Evolutionary conservation across 2,329 filamentous ascomycete species (phyloP).

Genomic region (Fonsecaea monophora): DNA sequence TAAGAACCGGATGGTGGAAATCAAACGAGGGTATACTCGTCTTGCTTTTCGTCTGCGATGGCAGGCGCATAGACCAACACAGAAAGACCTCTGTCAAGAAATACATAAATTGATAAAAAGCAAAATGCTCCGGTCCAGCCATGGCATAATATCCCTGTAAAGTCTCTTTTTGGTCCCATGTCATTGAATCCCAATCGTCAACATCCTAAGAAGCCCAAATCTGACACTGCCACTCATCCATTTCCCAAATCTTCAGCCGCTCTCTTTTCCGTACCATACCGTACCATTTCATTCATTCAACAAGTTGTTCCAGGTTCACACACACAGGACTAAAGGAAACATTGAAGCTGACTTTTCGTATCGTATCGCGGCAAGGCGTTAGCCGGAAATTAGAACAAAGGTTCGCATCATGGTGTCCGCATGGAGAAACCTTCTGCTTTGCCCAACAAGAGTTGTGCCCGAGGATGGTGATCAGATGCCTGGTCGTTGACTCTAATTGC

Average conservation of each 20-base stretch:
- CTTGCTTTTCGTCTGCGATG: background rate
- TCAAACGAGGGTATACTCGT: background rate
- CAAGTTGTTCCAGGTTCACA: background rate
- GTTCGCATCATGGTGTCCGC: background rate
- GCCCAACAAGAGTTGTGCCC: background rate
- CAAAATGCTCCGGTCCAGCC: constrained; percentile 19
- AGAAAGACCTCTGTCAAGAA: background rate
- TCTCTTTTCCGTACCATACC: background rate
- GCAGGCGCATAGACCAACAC: background rate
- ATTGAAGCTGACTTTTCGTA: background rate
- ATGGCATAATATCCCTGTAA: constrained; percentile 16
- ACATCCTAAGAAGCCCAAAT: background rate
- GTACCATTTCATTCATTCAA: background rate
- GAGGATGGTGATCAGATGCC: background rate
- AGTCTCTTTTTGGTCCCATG: background rate
- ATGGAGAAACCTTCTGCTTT: background rate
- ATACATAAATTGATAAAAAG: background rate
- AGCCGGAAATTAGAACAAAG: background rate
- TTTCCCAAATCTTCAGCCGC: background rate
- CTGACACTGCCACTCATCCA: background rate
- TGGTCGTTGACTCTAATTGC: background rate
- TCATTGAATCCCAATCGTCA: background rate
- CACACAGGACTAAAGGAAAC: too few species aligned
- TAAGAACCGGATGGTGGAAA: background rate
- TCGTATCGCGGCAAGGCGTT: background rate